Conservation (phyloP, 176 grass and related monocot genomes). For the Phoenix roebelenii region DNA sequence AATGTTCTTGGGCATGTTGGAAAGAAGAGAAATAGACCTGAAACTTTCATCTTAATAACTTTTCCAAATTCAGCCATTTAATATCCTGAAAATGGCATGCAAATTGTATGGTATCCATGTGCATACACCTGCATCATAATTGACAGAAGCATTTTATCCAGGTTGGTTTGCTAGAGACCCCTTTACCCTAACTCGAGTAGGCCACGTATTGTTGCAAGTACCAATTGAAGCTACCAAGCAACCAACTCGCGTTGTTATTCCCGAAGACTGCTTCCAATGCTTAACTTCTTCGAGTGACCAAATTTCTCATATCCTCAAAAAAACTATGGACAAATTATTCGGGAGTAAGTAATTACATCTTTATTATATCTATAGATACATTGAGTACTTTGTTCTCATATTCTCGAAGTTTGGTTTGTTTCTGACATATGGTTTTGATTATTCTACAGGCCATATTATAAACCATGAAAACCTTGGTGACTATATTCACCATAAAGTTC, state of each 20-base stretch:
- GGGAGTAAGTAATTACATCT: constrained; percentile 35
- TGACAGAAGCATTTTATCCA: constrained; percentile 14
- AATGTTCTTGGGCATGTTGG: too few relatives aligned
- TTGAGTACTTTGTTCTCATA: background rate
- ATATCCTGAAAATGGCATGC: too few relatives aligned
- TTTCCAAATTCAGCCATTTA: too few relatives aligned
- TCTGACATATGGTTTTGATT: constrained; percentile 16
- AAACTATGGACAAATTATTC: constrained; percentile 43
- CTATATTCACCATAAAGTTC: constrained; percentile 58
- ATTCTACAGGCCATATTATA: constrained; percentile 33
- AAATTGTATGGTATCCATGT: too few relatives aligned
- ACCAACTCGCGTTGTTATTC: constrained; percentile 42
- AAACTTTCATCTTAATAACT: too few relatives aligned
- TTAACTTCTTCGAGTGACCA: constrained; percentile 41
- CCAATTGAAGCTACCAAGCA: constrained; percentile 27
- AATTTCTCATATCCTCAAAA: constrained; percentile 50
- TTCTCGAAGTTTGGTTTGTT: background rate
- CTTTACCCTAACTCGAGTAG: constrained; percentile 34
- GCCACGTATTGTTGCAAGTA: constrained; percentile 34
- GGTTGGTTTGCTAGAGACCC: constrained; percentile 83
- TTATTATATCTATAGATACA: background rate
- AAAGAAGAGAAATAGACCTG: too few relatives aligned
- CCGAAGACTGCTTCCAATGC: constrained; percentile 58
- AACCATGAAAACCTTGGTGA: constrained; percentile 55
- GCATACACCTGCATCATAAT: too few relatives aligned